A percentile compares a stretch with the other conserved stretches of the same genome.
These are phyloP conservation scores for Tolypocladium amazonense DNA, from an alignment of 2,329 filamentous ascomycete genomes.

Conservation along the genomic window DNA sequence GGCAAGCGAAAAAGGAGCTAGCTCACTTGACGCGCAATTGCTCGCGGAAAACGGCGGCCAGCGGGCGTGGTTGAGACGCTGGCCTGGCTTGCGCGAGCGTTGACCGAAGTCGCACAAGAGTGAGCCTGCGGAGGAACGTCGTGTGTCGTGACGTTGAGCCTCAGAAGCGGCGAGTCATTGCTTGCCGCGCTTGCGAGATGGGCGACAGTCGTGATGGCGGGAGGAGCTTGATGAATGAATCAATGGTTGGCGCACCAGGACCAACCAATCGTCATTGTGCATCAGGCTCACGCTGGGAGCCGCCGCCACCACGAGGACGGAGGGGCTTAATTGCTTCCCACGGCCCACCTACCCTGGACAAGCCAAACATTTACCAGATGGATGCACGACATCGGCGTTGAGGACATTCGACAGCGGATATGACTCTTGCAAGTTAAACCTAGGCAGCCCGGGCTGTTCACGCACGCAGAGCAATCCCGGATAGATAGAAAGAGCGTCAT, in stretches of 20 bases:
- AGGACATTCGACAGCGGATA: too few species aligned
- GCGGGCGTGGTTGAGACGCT: neutral
- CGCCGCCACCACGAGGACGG: neutral
- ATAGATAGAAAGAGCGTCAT: too few species aligned
- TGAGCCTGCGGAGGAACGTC: neutral
- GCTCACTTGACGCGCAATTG: neutral
- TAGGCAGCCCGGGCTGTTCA: too few species aligned
- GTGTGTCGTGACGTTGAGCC: neutral
- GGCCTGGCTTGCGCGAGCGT: neutral
- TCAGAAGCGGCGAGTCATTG: neutral
- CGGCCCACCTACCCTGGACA: too few species aligned
- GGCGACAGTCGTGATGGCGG: neutral
- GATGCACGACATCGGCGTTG: too few species aligned
- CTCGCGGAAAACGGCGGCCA: neutral
- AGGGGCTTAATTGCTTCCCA: neutral
- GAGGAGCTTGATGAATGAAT: neutral
- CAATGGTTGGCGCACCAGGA: neutral
- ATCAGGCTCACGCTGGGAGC: neutral
- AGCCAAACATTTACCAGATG: neutral
- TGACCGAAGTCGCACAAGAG: too few species aligned
- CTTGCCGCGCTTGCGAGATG: neutral
- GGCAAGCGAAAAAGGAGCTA: neutral
- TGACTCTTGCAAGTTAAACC: neutral
- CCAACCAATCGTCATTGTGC: constrained; percentile 5
- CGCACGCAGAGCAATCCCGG: too few species aligned